Evolutionary conservation across 768 basidiomycete species (phyloP), one percentile per base, ranked within the genome.

Genomic region (Neoboletus subvelutipes): DNA sequence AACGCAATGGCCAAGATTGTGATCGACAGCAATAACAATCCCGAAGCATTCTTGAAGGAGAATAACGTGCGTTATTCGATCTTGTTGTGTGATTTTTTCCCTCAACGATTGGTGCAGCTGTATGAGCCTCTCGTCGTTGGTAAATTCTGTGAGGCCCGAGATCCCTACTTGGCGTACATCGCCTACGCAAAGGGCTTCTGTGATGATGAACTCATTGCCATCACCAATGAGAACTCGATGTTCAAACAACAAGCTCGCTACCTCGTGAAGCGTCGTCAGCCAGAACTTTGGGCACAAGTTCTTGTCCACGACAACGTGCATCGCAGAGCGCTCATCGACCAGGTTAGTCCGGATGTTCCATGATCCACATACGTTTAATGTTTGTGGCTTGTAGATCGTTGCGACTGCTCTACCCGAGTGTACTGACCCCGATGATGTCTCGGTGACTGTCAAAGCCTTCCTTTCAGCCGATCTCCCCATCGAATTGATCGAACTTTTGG

Each of bases 171-270:
- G 56, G 97, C 97, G 24, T 99, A 96, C 76, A 98, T 99, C 64
- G 97, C 97, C 0, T 99, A 98, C 69, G 97, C 97, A 37, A 98
- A 98, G 72, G 97, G 97, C 55, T 90, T 98, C 74, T 99, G 97
- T 70, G 97, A 99, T 62, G 94, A 98, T 6, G 97, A 99, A 74
- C 83, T 99, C 57, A 95, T 99, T 68, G 73, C 85, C 22, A 96
- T 99, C 72, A 98, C 97, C 47, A 98, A 98, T 70, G 95, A 96
- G 63, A 99, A 99, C 78, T 88, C 94, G 13, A 99, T 99, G 97
- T 99, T 95, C 83, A 99, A 98, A 76, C 96, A 99, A 67, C 97
- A 98, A 74, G 92, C 97, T 51, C 88, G 97, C 29, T 99, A 99
- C 75, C 85, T 99, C 56, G 92, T 98, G 69, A 97, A 95, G 75